A percentile compares a stretch with the other conserved stretches of the same genome.
phyloP scores from a whole-genome alignment of 2,329 filamentous ascomycete genomes.

The Fusarium buxicola region DNA sequence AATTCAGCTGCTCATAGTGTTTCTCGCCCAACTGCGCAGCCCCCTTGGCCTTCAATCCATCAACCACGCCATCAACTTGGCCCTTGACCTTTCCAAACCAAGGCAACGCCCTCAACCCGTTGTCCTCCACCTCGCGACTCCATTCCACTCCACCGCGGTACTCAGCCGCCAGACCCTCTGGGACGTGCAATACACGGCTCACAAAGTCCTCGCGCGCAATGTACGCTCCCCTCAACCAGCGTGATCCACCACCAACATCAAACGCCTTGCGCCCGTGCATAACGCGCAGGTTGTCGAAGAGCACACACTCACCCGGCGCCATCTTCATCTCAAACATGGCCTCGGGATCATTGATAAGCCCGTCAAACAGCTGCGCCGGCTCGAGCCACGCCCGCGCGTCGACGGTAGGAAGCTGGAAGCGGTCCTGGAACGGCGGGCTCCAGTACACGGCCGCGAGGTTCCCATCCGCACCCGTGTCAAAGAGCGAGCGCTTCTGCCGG shows the following conservation, averaged over 20 bases:
- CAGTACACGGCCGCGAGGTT: constrained; percentile 61
- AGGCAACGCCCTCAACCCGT: constrained; percentile 38
- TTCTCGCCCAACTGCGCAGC: constrained; percentile 32
- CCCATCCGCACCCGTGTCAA: constrained; percentile 51
- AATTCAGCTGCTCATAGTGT: constrained; percentile 34
- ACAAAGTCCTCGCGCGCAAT: constrained; percentile 66
- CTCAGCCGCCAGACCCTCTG: constrained; percentile 42
- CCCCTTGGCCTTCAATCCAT: constrained; percentile 36
- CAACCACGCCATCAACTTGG: constrained; percentile 23
- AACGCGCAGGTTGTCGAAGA: constrained; percentile 92
- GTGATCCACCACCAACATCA: constrained; percentile 70
- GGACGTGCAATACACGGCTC: constrained; percentile 51
- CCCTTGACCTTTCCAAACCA: constrained; percentile 44
- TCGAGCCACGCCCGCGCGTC: constrained; percentile 57
- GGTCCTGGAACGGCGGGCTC: constrained; percentile 83
- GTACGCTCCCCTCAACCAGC: constrained; percentile 91
- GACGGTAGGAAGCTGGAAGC: constrained; percentile 49
- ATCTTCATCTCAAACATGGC: constrained; percentile 79
- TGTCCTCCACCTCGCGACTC: constrained; percentile 43
- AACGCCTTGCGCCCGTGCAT: constrained; percentile 86
- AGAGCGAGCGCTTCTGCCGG: constrained; percentile 65
- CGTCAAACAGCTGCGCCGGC: constrained; percentile 67
- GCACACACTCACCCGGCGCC: constrained; percentile 84
- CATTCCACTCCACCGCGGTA: constrained; percentile 41
- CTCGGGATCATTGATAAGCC: constrained; percentile 65